Evolutionary conservation across 768 basidiomycete species (phyloP), one percentile per base, ranked within the genome.

Genomic region (Chalciporus piperatus): DNA sequence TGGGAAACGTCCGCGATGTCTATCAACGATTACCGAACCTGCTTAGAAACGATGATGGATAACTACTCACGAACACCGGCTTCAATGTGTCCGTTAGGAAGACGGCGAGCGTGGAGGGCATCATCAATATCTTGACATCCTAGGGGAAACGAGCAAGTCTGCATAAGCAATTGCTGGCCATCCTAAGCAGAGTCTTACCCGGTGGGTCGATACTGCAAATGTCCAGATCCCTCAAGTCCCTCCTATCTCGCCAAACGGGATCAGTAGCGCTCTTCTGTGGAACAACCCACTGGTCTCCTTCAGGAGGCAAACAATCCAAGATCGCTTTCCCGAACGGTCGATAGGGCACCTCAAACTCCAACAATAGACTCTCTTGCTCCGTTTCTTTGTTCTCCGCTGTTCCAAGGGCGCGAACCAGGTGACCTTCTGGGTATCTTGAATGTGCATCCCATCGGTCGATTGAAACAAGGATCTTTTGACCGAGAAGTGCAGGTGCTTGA

Each of bases 71-170:
- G 96, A 59, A 99, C 97, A 48, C 97, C 97, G 30, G 94, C 93
- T 66, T 99, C 92, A 51, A 98, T 88, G 68, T 95, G 92, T 2
- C 96, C 96, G 61, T 95, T 96, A 0, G 92, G 85, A 17, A 99
- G 72, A 25, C 70, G 77, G 39, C 87, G 78, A 13, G 96, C 97
- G 68, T 99, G 97, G 13, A 99, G 72, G 0, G 97, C 97, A 67
- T 99, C 97, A 61, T 99, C 97, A 16, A 99, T 99, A 71, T 99
- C 97, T 62, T 96, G 92, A 72, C 97, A 98, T 41, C 83, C 94
- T 95, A 51, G 13, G 32, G 12, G 13, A 17, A n/a, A 42, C 23
- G 33, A 19, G 5, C 37, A 16, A 25, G 12, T 22, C 12, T 11
- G 22, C 22, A 22, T 4, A 22, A 22, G 22, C 22, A 22, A 40